phyloP scores from a whole-genome alignment of 2,329 filamentous ascomycete genomes.

The Pseudonectria foliicola region DNA sequence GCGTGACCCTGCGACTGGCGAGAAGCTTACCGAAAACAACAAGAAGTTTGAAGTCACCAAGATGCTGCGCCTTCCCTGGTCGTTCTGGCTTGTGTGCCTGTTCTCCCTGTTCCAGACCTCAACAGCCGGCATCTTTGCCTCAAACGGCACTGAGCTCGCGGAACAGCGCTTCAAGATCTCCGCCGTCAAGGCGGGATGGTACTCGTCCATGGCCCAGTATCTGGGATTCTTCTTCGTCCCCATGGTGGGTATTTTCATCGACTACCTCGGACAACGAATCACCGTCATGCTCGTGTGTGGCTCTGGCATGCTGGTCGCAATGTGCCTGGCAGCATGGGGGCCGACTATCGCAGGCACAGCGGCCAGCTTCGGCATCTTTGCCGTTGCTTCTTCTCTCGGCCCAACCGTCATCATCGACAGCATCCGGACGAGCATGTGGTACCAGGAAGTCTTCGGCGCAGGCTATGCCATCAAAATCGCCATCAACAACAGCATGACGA shows the following conservation, averaged over 20 bases:
- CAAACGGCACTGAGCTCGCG: conserved; percentile 55
- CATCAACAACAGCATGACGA: conserved; percentile 57
- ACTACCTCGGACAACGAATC: conserved; percentile 47
- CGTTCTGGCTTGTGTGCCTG: conserved; percentile 47
- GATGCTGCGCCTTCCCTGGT: conserved; percentile 51
- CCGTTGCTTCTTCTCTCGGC: conserved; percentile 46
- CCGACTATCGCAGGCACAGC: conserved; percentile 43
- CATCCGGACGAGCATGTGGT: conserved; percentile 53
- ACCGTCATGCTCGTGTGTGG: conserved; percentile 47
- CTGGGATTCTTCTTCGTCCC: conserved; percentile 52
- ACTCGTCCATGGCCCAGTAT: conserved; percentile 50
- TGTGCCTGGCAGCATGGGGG: conserved; percentile 48
- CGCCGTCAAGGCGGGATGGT: conserved; percentile 52
- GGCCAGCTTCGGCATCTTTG: conserved; percentile 53
- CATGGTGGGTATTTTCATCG: conserved; percentile 47
- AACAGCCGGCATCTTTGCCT: conserved; percentile 44
- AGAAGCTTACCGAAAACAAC: conserved; percentile 52
- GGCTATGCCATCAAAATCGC: conserved; percentile 55
- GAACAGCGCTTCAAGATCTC: conserved; percentile 51
- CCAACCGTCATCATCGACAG: conserved; percentile 54
- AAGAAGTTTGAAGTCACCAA: conserved; percentile 50
- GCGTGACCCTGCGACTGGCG: conserved; percentile 49
- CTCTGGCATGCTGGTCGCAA: conserved; percentile 41
- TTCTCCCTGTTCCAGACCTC: conserved; percentile 55
- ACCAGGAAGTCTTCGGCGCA: conserved; percentile 52